Base-by-base conservation (phyloP, 202 grass and related monocot genomes). In the Hordeum pubiflorum region DNA sequence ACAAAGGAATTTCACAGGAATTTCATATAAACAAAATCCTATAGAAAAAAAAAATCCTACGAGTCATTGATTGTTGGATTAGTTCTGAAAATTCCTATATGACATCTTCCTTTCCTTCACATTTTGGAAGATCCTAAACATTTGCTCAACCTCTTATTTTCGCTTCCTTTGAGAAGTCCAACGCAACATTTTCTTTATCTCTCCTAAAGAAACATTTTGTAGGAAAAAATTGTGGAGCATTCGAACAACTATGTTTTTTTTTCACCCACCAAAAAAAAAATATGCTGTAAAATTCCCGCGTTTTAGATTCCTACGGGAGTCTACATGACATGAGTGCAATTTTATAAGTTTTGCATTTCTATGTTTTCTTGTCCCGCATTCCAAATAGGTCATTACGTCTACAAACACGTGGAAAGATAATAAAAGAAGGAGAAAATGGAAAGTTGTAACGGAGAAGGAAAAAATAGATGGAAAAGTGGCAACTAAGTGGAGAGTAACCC, bases 401-500 rank as follows among this genome's bases (percentile, higher is more conserved):
- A 13, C 71, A 62, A 1, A 32, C 56, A 55, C 37, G 54, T 62
- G 78, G 52, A 82, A 63, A 24, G 17, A 84, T 33, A 48, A 34
- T 22, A 56, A 26, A 83, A 80, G 24, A 83, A 48, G 9, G 43
- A 48, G 26, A 40, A 83, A 21, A 67, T 32, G 20, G 22, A 36
- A 69, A 38, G 44, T 34, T 10, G 8, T 9, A n/a, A 72, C 1
- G 22, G 27, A 26, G 4, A 21, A 58, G 21, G 1, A 4, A 6
- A 50, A 40, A 55, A 17, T 38, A 17, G 43, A n/a, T 17, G n/a
- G 60, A 73, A 74, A 82, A 75, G 46, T 50, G 75, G 69, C 61
- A 63, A 72, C 60, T 70, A 57, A 76, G 80, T 83, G 75, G 83
- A 70, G 67, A 75, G 41, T 79, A 80, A 76, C 40, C 75, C 60